phyloP scores from a whole-genome alignment of 2,329 filamentous ascomycete species.

The Penicillium sclerotiorum region DNA sequence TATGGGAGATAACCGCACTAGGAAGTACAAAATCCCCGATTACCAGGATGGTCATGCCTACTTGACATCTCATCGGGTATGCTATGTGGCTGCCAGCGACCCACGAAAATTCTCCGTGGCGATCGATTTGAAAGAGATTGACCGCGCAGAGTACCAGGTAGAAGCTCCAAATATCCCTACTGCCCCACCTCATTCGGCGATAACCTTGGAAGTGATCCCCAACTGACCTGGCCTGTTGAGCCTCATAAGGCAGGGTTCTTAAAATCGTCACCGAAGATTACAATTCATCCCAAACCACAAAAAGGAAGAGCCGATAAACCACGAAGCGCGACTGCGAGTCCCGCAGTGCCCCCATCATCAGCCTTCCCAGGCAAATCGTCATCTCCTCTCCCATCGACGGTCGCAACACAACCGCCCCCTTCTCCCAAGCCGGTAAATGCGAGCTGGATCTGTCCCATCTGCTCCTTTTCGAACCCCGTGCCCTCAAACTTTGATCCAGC shows the following conservation, averaged over 20 bases:
- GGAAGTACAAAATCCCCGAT: slow-evolving; percentile 91
- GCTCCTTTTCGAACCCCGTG: slow-evolving; percentile 89
- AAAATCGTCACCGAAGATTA: slow-evolving; percentile 93
- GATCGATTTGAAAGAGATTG: slow-evolving; percentile 86
- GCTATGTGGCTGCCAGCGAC: slow-evolving; percentile 88
- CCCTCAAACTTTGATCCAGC: slow-evolving; percentile 91
- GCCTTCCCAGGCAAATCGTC: slow-evolving; percentile 34
- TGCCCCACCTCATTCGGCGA: slow-evolving; percentile 17
- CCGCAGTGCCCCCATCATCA: slow-evolving; percentile 27
- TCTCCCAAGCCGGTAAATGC: slow-evolving; percentile 54
- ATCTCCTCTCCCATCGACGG: slow-evolving; percentile 34
- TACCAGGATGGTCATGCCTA: slow-evolving; percentile 97
- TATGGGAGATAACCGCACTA: slow-evolving; percentile 45
- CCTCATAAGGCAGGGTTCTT: slow-evolving; percentile 76
- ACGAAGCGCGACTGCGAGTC: slow-evolving; percentile 54
- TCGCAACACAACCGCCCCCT: slow-evolving; percentile 36
- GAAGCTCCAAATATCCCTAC: slow-evolving; percentile 25
- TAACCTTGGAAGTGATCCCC: neutral
- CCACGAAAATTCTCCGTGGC: slow-evolving; percentile 82
- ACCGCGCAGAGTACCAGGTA: slow-evolving; percentile 87
- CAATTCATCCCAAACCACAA: slow-evolving; percentile 76
- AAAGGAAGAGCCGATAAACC: slow-evolving; percentile 62
- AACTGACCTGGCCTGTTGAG: neutral
- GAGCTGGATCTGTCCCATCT: slow-evolving; percentile 96
- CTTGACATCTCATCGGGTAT: slow-evolving; percentile 90